phyloP scores from a whole-genome alignment of 345 rosid species.

The Pugionium cornutum region DNA sequence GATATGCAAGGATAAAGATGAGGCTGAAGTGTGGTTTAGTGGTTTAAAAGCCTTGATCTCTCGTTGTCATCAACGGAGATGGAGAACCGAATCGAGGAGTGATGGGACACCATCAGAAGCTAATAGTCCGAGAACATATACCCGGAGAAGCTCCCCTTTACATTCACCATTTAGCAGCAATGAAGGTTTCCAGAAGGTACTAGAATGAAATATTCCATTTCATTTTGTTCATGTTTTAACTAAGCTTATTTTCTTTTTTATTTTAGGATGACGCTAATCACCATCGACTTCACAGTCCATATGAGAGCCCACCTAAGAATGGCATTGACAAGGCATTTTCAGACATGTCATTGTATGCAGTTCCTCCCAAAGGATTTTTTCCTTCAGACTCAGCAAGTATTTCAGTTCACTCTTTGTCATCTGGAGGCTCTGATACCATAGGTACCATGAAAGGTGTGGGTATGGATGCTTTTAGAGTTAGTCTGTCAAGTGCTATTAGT shows the following conservation, averaged over 20 bases:
- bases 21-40: slow-evolving; percentile 73
- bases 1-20: slow-evolving; percentile 78
- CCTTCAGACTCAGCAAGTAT: slow-evolving; percentile 75
- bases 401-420: slow-evolving; percentile 88
- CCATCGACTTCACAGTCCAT: slow-evolving; percentile 81
- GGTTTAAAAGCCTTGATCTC: slow-evolving; percentile 56
- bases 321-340: slow-evolving; percentile 86
- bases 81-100: slow-evolving; percentile 48
- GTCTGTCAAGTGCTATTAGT: slow-evolving; percentile 83
- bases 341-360: slow-evolving; percentile 74
- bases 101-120: slow-evolving; percentile 60
- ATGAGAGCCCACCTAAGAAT: slow-evolving; percentile 90
- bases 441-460: slow-evolving; percentile 73
- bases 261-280: slow-evolving; percentile 75
- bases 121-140: slow-evolving; percentile 86
- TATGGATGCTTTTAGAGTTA: slow-evolving; percentile 91
- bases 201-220: slow-evolving; percentile 24
- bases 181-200: slow-evolving; percentile 89
- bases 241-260: slow-evolving; percentile 6
- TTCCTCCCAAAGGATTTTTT: slow-evolving; percentile 79
- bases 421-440: slow-evolving; percentile 86
- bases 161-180: slow-evolving; percentile 71
- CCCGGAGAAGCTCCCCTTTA: slow-evolving; percentile 92
- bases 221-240: slow-evolving; percentile 21
- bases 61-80: slow-evolving; percentile 44